Evolutionary conservation across 306 rosid genomes (phyloP).

Genomic region (Castanopsis chinensis): DNA sequence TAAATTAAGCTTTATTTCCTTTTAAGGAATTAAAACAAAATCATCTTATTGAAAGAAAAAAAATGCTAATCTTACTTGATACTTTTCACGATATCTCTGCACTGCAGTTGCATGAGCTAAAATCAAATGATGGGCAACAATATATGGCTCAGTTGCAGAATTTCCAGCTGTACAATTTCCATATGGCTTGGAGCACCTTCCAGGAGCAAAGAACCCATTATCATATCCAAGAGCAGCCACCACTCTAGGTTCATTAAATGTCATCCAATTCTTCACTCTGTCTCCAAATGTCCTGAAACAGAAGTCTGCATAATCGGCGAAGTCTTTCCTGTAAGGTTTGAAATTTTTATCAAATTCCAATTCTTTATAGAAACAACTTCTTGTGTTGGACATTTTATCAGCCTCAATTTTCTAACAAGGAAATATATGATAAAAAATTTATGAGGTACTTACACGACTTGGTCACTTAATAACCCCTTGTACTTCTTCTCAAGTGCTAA

Average conservation of each 20-base stretch:
- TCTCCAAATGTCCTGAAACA: constrained; percentile 92
- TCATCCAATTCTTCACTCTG: constrained; percentile 95
- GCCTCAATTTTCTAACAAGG: background rate
- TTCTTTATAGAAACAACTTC: background rate
- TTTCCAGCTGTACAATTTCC: constrained; percentile 83
- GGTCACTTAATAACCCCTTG: constrained; percentile 59
- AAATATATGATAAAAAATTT: background rate
- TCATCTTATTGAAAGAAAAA: background rate
- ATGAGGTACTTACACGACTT: constrained; percentile 69
- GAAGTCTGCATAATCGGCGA: constrained; percentile 86
- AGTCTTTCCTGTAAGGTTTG: constrained; percentile 64
- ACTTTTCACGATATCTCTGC: constrained; percentile 76
- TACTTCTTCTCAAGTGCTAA: constrained; percentile 74
- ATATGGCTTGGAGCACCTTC: constrained; percentile 76
- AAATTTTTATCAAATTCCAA: constrained; percentile 15
- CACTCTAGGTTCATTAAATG: constrained; percentile 86
- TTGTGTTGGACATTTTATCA: background rate
- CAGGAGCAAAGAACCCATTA: constrained; percentile 77
- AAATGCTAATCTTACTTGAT: constrained; percentile 46
- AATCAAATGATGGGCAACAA: constrained; percentile 76
- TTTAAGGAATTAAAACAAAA: background rate
- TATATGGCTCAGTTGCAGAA: constrained; percentile 89
- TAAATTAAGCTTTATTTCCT: background rate
- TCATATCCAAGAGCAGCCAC: constrained; percentile 95
- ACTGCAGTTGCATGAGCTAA: constrained; percentile 82